Evolutionary conservation across 139 green algal genomes (phyloP).

Genomic region (Tetraselmis striata): DNA sequence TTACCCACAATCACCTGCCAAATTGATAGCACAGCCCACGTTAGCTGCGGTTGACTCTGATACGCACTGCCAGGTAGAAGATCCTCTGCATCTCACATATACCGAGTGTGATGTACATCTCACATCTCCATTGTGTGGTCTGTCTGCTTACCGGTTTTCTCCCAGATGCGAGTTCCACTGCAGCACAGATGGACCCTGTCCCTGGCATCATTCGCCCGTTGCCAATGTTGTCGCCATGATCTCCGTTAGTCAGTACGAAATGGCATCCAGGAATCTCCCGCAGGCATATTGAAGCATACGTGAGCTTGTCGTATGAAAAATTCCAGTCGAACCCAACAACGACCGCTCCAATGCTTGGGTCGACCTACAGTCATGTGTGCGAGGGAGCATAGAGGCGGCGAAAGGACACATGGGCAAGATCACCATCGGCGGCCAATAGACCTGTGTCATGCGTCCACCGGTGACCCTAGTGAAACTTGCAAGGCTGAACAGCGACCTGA

Average conservation of each 20-base stretch:
- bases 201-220: slow-evolving; percentile 57
- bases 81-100: not conserved
- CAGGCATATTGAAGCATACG: slow-evolving; percentile 34
- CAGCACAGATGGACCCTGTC: slow-evolving; percentile 44
- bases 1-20: slow-evolving; percentile 56
- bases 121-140: not conserved
- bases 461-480: not conserved
- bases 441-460: no score
- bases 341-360: slow-evolving; percentile 46
- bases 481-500: slow-evolving; percentile 3
- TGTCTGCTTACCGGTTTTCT: slow-evolving; percentile 26
- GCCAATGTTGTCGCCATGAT: slow-evolving; percentile 43
- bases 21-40: no score
- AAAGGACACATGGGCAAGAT: no score
- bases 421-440: no score
- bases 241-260: slow-evolving; percentile 61
- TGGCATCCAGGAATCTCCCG: slow-evolving; percentile 45
- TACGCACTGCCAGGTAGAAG: no score
- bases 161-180: slow-evolving; percentile 34
- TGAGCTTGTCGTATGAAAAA: slow-evolving; percentile 46
- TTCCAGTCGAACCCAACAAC: slow-evolving; percentile 50
- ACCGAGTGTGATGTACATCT: not conserved
- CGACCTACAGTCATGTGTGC: slow-evolving; percentile 26
- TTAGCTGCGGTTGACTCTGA: no score
- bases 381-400: not conserved